These are phyloP conservation scores for Pistacia vera DNA, from an alignment of 345 rosid genomes.

Conservation along the genomic window DNA sequence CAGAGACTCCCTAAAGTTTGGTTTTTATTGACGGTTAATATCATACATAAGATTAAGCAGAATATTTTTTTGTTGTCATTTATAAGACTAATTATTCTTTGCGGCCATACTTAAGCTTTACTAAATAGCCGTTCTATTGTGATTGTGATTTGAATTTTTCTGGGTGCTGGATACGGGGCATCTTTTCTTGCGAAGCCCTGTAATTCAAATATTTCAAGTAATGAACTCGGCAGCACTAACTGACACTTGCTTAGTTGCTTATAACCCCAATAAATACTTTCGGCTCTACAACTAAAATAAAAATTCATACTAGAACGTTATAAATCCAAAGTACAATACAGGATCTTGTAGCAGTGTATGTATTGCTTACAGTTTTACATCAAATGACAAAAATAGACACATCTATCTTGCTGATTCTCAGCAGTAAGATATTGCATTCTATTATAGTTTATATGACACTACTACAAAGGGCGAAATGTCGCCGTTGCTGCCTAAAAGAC, in stretches of 20 bases:
- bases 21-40: too few species aligned
- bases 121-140: not conserved
- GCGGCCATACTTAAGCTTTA: not conserved
- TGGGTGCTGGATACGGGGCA: too few species aligned
- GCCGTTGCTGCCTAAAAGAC: not conserved
- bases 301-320: not conserved
- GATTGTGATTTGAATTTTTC: too few species aligned
- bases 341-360: not conserved
- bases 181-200: too few species aligned
- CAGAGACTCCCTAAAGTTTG: not conserved
- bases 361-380: conserved; percentile 7
- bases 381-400: not conserved
- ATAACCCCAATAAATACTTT: too few species aligned
- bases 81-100: not conserved
- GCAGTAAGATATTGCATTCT: not conserved
- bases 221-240: too few species aligned
- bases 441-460: not conserved
- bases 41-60: too few species aligned
- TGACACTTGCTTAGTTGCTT: too few species aligned
- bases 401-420: not conserved
- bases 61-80: not conserved
- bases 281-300: too few species aligned
- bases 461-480: conserved; percentile 9
- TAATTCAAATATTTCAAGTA: too few species aligned
- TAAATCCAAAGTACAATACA: not conserved